phyloP scores from a whole-genome alignment of 2,329 filamentous ascomycete genomes.

The Zymoseptoria crescenta region DNA sequence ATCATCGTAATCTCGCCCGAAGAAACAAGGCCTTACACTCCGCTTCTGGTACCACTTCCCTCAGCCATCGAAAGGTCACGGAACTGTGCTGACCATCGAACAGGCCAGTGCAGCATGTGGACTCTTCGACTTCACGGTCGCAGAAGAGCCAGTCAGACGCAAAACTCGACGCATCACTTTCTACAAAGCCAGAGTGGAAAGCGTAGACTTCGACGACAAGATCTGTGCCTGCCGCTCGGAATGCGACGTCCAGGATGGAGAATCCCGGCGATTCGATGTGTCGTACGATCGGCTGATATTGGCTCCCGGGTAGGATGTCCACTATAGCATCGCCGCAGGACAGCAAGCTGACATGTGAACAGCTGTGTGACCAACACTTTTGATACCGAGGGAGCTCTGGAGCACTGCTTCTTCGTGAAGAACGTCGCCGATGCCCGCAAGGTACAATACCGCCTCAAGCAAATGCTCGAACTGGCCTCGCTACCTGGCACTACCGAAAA shows the following conservation, averaged over 20 bases:
- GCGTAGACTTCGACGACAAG: conserved; percentile 32
- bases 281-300: conserved; percentile 36
- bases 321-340: not conserved
- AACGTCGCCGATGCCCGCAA: conserved; percentile 15
- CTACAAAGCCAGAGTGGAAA: conserved; percentile 29
- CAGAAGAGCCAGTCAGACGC: conserved; percentile 38
- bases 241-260: conserved; percentile 23
- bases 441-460: conserved; percentile 29
- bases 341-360: not conserved
- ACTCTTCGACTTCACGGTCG: conserved; percentile 39
- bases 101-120: conserved; percentile 37
- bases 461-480: conserved; percentile 32
- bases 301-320: conserved; percentile 32
- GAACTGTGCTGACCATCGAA: not conserved
- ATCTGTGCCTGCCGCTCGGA: conserved; percentile 30
- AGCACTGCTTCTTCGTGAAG: conserved; percentile 18
- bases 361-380: conserved; percentile 16
- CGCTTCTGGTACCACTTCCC: conserved; percentile 27
- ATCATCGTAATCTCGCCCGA: conserved; percentile 37
- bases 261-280: conserved; percentile 30
- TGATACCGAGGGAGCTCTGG: conserved; percentile 15
- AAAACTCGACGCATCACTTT: conserved; percentile 25
- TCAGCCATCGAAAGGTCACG: not conserved
- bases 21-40: conserved; percentile 38
- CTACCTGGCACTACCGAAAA: conserved; percentile 25